phyloP scores from a whole-genome alignment of 441 rosid species.

The Sinapis alba region DNA sequence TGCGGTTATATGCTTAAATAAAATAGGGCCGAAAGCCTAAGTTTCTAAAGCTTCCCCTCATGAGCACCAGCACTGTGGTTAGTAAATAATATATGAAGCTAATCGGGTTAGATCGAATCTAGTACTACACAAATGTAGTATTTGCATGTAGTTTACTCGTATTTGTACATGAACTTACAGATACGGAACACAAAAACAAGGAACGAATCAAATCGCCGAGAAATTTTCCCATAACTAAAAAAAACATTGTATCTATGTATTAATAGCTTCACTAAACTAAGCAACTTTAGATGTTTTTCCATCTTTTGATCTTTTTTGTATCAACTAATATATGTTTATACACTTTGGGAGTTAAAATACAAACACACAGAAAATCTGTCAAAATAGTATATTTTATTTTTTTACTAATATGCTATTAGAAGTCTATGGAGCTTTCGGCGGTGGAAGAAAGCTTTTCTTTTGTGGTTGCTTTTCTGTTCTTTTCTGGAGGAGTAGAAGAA shows the following conservation, averaged over 20 bases:
- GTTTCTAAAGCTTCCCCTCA: no score
- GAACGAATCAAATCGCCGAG: neutral
- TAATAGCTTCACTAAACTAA: slow-evolving; percentile 1
- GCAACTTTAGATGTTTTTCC: neutral
- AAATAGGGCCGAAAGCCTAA: no score
- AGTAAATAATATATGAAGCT: no score
- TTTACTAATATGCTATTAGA: neutral
- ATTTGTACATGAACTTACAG: neutral
- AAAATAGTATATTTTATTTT: neutral
- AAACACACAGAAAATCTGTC: neutral
- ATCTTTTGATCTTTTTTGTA: neutral
- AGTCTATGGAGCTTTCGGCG: neutral
- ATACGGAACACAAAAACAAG: neutral
- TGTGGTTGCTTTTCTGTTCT: neutral
- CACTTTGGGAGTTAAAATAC: neutral
- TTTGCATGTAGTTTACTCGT: neutral
- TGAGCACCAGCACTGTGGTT: no score
- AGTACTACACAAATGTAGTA: neutral
- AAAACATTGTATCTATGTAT: neutral
- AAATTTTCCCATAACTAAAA: neutral
- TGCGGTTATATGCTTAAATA: no score
- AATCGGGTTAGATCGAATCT: neutral
- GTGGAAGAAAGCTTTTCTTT: neutral
- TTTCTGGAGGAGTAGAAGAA: neutral
- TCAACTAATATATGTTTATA: neutral